These are phyloP conservation scores for Trifolium fragiferum DNA, from an alignment of 306 rosid species.

Conservation along the genomic window DNA sequence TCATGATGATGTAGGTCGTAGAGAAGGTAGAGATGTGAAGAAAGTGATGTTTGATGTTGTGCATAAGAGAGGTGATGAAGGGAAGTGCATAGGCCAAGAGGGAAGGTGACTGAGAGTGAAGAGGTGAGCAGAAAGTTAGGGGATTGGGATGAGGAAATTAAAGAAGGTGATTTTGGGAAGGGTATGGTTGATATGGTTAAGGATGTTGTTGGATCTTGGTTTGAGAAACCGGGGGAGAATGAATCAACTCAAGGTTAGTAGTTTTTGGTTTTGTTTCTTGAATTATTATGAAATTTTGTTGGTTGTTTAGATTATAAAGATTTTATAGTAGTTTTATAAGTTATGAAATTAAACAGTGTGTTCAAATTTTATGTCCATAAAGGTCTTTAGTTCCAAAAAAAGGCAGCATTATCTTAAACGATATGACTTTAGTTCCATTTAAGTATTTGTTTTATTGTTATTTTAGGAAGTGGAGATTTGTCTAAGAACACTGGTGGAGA, in stretches of 20 bases:
- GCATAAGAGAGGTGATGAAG: too few relatives aligned
- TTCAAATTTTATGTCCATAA: too few relatives aligned
- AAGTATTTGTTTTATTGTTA: neutral
- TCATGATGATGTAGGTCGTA: slow-evolving; percentile 1
- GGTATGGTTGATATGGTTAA: slow-evolving; percentile 52
- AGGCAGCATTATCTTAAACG: too few relatives aligned
- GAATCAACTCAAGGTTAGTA: slow-evolving; percentile 33
- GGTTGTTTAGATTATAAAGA: too few relatives aligned
- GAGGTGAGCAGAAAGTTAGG: slow-evolving; percentile 59
- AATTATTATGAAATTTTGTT: neutral
- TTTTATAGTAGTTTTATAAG: too few relatives aligned
- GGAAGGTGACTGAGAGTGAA: slow-evolving; percentile 59
- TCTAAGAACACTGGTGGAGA: slow-evolving; percentile 19
- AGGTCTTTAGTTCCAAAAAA: too few relatives aligned
- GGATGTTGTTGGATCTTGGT: slow-evolving; percentile 62
- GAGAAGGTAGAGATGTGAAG: too few relatives aligned
- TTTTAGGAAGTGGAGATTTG: slow-evolving; percentile 37
- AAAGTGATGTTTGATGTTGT: too few relatives aligned
- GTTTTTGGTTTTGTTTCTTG: neutral
- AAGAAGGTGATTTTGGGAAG: slow-evolving; percentile 10
- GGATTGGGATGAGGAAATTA: slow-evolving; percentile 32
- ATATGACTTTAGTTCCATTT: too few relatives aligned
- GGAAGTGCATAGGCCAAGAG: slow-evolving; percentile 10
- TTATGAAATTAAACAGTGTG: too few relatives aligned
- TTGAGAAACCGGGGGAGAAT: slow-evolving; percentile 42